Evolutionary conservation across 495 filamentous ascomycete genomes (phyloP), one percentile per base, ranked within the genome.

Genomic region (Pyrenula aspistea): DNA sequence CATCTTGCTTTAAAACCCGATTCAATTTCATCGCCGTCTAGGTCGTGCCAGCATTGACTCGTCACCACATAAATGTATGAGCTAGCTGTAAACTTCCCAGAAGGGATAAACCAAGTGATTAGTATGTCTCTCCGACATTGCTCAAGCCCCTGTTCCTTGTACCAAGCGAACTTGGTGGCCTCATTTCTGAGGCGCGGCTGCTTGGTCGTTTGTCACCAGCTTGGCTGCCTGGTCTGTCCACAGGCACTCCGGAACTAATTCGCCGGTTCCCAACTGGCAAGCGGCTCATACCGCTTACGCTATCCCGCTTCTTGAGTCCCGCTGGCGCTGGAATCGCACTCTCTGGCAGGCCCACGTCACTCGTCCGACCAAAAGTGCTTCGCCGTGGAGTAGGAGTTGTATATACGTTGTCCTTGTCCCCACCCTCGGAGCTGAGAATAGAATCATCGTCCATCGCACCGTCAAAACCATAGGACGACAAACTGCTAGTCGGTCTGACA

Each of bases 91-190:
- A n/a, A n/a, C n/a, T n/a, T n/a, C n/a, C n/a, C n/a, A n/a, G n/a
- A n/a, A n/a, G n/a, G n/a, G n/a, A n/a, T n/a, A n/a, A n/a, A n/a
- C n/a, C n/a, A n/a, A n/a, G n/a, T 42, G 15, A 57, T 68, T 64
- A 88, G 65, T 78, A 88, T 24, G 83, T 85, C 70, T 88, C 84
- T 12, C 83, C 83, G n/a, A 88, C 69, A 57, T 80, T 83, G 61
- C 73, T 77, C 59, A 79, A 63, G 62, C 77, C 79, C 55, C 77
- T 65, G 64, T 71, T 71, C 55, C 69, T 73, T 56, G 74, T 72
- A 76, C 74, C 69, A 73, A 73, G 68, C 74, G 69, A 67, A 65
- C 71, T 64, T 24, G 75, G 77, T 53, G 71, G 67, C 22, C 80
- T 76, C 50, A 85, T 81, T 25, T 67, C 66, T 3, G 73, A 70